phyloP scores from a whole-genome alignment of 192 early-diverging fungal species.

The Thamnidium elegans region DNA sequence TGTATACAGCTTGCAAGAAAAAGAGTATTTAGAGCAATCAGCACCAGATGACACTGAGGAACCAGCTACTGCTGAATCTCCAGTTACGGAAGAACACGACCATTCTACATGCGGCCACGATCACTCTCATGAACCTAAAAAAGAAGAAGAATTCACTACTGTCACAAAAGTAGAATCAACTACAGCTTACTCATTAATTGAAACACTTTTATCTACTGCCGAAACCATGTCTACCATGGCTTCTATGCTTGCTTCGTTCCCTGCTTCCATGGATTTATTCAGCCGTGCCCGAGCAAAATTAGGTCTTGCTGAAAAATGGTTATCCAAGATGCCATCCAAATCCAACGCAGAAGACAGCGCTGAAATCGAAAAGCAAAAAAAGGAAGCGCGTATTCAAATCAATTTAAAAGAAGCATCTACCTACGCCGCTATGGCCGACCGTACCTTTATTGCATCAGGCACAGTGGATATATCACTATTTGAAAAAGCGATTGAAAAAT shows the following conservation, averaged over 20 bases:
- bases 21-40: conserved; percentile 32
- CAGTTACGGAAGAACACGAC: background rate
- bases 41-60: background rate
- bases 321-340: conserved; percentile 23
- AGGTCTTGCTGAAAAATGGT: conserved; percentile 38
- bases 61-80: background rate
- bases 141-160: conserved; percentile 25
- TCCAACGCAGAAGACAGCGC: background rate
- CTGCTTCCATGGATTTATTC: conserved; percentile 38
- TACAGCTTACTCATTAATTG: conserved; percentile 45
- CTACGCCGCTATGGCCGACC: conserved; percentile 47
- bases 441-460: conserved; percentile 41
- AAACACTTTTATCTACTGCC: conserved; percentile 48
- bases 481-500: conserved; percentile 35
- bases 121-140: background rate
- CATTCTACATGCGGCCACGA: background rate
- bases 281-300: conserved; percentile 42
- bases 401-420: conserved; percentile 43
- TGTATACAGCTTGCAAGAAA: conserved; percentile 48
- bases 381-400: conserved; percentile 41
- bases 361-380: conserved; percentile 37
- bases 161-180: conserved; percentile 41
- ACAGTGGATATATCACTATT: conserved; percentile 32
- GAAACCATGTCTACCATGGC: conserved; percentile 50
- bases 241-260: conserved; percentile 43